These are phyloP conservation scores for Pyrenula massariospora DNA, from an alignment of 495 filamentous ascomycete genomes.

Conservation along the genomic window DNA sequence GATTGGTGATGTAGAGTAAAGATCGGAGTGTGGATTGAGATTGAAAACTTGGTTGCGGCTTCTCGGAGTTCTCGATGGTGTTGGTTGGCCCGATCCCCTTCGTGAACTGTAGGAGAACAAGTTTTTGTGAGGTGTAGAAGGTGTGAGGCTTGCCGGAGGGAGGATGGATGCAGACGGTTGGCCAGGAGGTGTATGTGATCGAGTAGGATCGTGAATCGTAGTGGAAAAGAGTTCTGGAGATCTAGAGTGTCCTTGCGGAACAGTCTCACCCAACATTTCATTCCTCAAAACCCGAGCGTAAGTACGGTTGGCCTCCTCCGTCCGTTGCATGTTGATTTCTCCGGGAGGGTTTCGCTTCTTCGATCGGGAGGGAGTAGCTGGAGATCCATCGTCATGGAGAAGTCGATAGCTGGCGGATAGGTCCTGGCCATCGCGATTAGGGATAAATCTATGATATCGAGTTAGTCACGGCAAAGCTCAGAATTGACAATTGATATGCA, in stretches of 20 bases:
- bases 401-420: constrained; percentile 83
- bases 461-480: too few species aligned
- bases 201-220: constrained; percentile 53
- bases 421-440: constrained; percentile 86
- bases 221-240: constrained; percentile 50
- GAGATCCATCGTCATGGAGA: constrained; percentile 82
- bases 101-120: constrained; percentile 86
- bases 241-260: constrained; percentile 69
- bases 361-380: constrained; percentile 73
- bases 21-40: constrained; percentile 74
- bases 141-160: constrained; percentile 62
- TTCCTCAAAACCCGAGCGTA: constrained; percentile 81
- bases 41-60: constrained; percentile 67
- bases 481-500: too few species aligned
- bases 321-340: constrained; percentile 87
- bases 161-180: constrained; percentile 45
- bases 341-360: constrained; percentile 79
- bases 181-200: constrained; percentile 71
- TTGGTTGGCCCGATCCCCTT: constrained; percentile 59
- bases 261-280: constrained; percentile 80
- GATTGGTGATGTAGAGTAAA: constrained; percentile 89
- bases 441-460: constrained; percentile 69
- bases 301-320: constrained; percentile 85
- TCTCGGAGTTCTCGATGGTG: constrained; percentile 80
- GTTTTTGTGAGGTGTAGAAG: constrained; percentile 93